Conservation (phyloP, 2,329 filamentous ascomycete species). For the Allantophomopsis cytisporea region DNA sequence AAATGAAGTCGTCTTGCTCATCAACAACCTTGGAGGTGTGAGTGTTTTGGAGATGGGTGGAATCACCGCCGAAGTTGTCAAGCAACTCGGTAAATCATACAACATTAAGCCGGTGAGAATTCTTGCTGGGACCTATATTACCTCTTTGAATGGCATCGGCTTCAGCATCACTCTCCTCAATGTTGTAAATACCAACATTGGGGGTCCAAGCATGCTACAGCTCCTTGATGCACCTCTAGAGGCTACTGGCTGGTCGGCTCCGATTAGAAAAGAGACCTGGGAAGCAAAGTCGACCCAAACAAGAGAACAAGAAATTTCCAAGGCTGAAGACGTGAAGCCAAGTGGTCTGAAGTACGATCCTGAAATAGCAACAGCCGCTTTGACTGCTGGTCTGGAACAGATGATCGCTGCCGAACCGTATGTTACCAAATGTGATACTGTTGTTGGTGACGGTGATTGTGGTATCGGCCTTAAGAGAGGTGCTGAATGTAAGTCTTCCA, state of each 20-base stretch:
- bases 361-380: constrained; percentile 31
- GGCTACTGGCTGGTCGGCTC: constrained; percentile 52
- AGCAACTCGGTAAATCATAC: constrained; percentile 42
- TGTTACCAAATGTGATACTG: constrained; percentile 54
- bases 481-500: constrained; percentile 33
- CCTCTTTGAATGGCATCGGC: constrained; percentile 56
- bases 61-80: constrained; percentile 51
- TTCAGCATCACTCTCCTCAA: constrained; percentile 58
- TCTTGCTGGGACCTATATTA: constrained; percentile 57
- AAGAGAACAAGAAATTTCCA: constrained; percentile 8
- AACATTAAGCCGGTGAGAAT: constrained; percentile 47
- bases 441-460: constrained; percentile 62
- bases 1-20: constrained; percentile 49
- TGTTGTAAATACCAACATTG: constrained; percentile 35
- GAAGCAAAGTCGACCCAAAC: constrained; percentile 26
- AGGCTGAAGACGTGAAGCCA: constrained; percentile 18
- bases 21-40: constrained; percentile 60
- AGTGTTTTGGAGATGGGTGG: constrained; percentile 53
- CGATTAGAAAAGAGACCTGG: constrained; percentile 46
- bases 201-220: constrained; percentile 39
- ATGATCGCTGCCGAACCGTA: constrained; percentile 51
- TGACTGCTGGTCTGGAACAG: constrained; percentile 39
- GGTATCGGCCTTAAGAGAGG: constrained; percentile 56
- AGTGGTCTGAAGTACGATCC: constrained; percentile 17
- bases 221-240: constrained; percentile 55